phyloP scores from a whole-genome alignment of 164 flowering plant genomes.

The Stephania cephalantha region DNA sequence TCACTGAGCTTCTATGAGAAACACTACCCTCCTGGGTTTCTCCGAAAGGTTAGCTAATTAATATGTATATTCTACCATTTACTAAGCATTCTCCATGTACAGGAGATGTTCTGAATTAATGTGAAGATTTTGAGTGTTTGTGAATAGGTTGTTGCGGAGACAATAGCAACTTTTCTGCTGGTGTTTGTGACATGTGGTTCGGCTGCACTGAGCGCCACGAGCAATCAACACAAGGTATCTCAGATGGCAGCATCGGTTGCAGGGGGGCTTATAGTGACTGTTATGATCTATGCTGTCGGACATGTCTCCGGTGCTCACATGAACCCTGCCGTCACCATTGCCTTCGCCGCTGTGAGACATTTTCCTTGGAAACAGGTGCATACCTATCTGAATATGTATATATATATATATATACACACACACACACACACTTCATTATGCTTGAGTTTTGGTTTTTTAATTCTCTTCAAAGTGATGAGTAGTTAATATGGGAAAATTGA shows the following conservation, averaged over 20 bases:
- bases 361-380: constrained; percentile 77
- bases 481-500: too few relatives aligned
- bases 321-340: constrained; percentile 84
- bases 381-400: neutral
- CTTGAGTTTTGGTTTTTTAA: neutral
- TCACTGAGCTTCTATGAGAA: constrained; percentile 7
- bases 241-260: constrained; percentile 69
- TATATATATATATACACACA: too few relatives aligned
- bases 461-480: neutral
- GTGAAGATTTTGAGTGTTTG: neutral
- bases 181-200: constrained; percentile 79
- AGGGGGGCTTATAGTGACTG: constrained; percentile 80
- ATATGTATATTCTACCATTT: neutral
- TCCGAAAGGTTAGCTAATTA: constrained; percentile 24
- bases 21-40: constrained; percentile 32
- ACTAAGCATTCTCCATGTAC: neutral
- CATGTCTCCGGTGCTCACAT: constrained; percentile 90
- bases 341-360: constrained; percentile 60
- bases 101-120: neutral
- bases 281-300: constrained; percentile 81
- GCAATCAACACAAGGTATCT: constrained; percentile 42
- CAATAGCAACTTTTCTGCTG: constrained; percentile 56
- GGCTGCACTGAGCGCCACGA: constrained; percentile 40
- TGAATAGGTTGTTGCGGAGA: constrained; percentile 59
- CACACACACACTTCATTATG: too few relatives aligned